phyloP scores from a whole-genome alignment of 192 early-diverging fungal genomes.

The Coemansia sp. region DNA sequence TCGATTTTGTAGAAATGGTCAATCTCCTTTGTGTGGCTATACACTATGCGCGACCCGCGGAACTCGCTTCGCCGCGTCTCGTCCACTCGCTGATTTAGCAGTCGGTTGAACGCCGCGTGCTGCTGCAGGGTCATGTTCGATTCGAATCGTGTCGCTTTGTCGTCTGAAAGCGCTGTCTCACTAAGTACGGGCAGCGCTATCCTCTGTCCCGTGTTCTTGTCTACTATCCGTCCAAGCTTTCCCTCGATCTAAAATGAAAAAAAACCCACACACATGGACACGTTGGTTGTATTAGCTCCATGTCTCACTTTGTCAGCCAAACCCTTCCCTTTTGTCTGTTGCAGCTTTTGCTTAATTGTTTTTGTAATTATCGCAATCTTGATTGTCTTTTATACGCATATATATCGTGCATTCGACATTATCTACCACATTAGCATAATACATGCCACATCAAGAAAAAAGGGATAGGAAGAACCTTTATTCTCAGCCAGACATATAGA shows the following conservation, averaged over 20 bases:
- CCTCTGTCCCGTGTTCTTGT: slow-evolving; percentile 62
- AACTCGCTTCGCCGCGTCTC: slow-evolving; percentile 51
- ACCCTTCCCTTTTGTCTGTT: no score
- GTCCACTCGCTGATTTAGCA: slow-evolving; percentile 74
- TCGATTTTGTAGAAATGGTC: slow-evolving; percentile 65
- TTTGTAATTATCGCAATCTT: neutral
- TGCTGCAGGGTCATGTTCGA: slow-evolving; percentile 87
- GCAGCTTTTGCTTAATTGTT: neutral
- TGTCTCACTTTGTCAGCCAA: no score
- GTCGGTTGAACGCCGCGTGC: slow-evolving; percentile 79
- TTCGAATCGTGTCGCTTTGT: slow-evolving; percentile 61
- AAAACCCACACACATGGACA: neutral
- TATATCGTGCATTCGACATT: neutral
- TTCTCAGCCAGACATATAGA: no score
- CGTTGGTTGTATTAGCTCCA: neutral
- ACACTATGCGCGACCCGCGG: slow-evolving; percentile 60
- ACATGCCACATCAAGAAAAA: no score
- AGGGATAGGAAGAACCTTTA: no score
- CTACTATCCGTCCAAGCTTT: slow-evolving; percentile 82
- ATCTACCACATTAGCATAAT: neutral
- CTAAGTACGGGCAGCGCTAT: slow-evolving; percentile 63
- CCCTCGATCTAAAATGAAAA: slow-evolving; percentile 74
- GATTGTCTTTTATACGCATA: no score
- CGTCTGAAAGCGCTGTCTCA: slow-evolving; percentile 58
- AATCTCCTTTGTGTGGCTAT: slow-evolving; percentile 72